These are phyloP conservation scores for Chaetomium sp. DNA, from an alignment of 2,329 filamentous ascomycete genomes.

Conservation along the genomic window DNA sequence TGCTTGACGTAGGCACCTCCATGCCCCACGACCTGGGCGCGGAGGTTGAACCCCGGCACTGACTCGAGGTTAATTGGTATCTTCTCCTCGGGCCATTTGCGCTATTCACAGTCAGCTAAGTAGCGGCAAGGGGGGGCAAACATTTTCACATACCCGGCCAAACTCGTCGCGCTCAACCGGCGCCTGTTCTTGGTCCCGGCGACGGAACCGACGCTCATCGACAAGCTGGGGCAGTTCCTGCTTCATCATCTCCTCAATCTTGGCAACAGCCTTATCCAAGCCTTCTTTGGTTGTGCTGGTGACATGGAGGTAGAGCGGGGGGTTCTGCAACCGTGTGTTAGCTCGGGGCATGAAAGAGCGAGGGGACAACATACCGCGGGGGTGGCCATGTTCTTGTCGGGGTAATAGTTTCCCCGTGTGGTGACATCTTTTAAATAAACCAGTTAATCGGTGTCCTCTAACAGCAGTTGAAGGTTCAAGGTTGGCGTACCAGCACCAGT, in stretches of 20 bases:
- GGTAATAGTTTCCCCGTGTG: conserved; percentile 93
- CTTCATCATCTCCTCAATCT: conserved; percentile 94
- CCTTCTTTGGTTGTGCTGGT: conserved; percentile 90
- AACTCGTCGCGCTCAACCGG: conserved; percentile 81
- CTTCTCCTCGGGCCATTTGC: conserved; percentile 98
- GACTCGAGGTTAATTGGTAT: conserved; percentile 90
- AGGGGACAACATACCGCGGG: conserved; percentile 68
- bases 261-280: conserved; percentile 82
- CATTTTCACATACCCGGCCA: conserved; percentile 66
- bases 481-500: conserved; percentile 96
- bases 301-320: conserved; percentile 91
- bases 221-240: conserved; percentile 94
- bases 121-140: conserved; percentile 21
- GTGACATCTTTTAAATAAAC: conserved; percentile 87
- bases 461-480: conserved; percentile 51
- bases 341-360: neutral
- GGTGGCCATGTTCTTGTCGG: conserved; percentile 96
- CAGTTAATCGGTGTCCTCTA: conserved; percentile 62
- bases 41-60: conserved; percentile 90
- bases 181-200: conserved; percentile 62
- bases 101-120: conserved; percentile 52
- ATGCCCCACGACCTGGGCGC: conserved; percentile 93
- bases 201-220: conserved; percentile 62
- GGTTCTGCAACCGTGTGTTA: conserved; percentile 61
- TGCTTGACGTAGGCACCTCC: conserved; percentile 97